Evolutionary conservation across 2,329 filamentous ascomycete genomes (phyloP), one percentile per base, ranked within the genome.

Genomic region (Exophiala sp.): DNA sequence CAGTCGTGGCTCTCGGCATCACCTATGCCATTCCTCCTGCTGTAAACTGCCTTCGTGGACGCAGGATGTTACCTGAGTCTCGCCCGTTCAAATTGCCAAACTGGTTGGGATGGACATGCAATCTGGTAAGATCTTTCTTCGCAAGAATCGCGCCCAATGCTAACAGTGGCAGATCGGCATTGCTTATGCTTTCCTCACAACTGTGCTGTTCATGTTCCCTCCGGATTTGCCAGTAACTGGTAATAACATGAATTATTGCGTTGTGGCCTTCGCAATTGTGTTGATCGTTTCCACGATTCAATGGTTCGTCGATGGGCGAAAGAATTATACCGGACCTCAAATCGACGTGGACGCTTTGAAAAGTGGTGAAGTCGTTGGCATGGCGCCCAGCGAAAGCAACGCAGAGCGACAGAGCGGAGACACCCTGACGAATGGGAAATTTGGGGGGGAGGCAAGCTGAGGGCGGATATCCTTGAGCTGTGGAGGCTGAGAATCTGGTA

Each of bases 1-100:
- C 85, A 0, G 87, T 91, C 0, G 86, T 90, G 6, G 81, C 86
- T 1, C 76, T 91, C 0, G 83, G 85, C 5, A 72, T 91, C 4
- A 86, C 85, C 2, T 91, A 91, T 62, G 87, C 81, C 5, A 88
- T 91, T 36, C 88, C 88, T 0, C 81, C 89, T 43, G 75, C 80
- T 0, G 83, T 91, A 61, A 88, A 90, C 62, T 79, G 83, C 52
- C 67, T 87, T 1, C 81, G 84, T 1, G 85, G 86, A 6, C 79
- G 86, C 6, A 81, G 75, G 46, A 83, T 83, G 73, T 71, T 89
- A 5, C 87, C 86, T 0, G 75, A 80, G 43, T 71, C 71, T 2
- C 73, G 84, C 38, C 65, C 78, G 0, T 87, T 87, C 65, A 74
- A 75, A 20, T 70, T 88, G 3, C 75, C 81, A 0, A 73, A 69